Base-by-base conservation (phyloP, 257 asterid species). In the Nicotiana tomentosiformis region DNA sequence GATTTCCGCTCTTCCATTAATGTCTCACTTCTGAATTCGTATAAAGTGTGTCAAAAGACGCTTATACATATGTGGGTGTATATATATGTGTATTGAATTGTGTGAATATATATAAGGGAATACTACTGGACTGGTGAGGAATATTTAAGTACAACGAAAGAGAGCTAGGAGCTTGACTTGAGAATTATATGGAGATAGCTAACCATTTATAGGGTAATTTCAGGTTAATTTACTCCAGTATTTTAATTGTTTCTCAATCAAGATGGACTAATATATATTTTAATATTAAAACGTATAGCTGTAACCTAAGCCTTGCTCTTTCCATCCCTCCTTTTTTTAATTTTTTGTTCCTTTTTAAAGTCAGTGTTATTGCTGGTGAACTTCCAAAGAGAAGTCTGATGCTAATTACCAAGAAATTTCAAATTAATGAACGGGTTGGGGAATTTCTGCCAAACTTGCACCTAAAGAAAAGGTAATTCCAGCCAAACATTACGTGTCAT, bases 1-100 rank as follows among this genome's bases (percentile, higher is more conserved):
- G 26, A 46, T 84, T 78, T 82, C 87, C 33, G 58, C 18, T 53
- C 35, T n/a, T n/a, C 78, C 78, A 70, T n/a, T 35, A 68, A 37
- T 69, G 6, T 29, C 10, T 18, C 53, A 17, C 77, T 32, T 66
- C 14, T 10, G 10, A 64, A 64, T 62, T 55, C 60, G 17, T 4
- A 5, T 8, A 51, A 51, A 51, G 57, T 51, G 57, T 51, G 17
- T 51, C 57, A 51, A 51, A 12, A 51, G 17, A 23, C 0, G 26
- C 26, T 23, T 23, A 23, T 23, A 23, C 26, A 23, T 23, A 23
- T 23, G 26, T 23, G 0, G 26, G 26, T 23, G 26, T 23, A 23
- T 23, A 23, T 67, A 8, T 32, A 0, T 67, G 4, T 17, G 53
- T 8, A 0, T 5, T 68, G 30, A 43, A 2, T 43, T 43, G 12